phyloP scores from a whole-genome alignment of 2,329 filamentous ascomycete species.

The Basipetospora chlamydospora region DNA sequence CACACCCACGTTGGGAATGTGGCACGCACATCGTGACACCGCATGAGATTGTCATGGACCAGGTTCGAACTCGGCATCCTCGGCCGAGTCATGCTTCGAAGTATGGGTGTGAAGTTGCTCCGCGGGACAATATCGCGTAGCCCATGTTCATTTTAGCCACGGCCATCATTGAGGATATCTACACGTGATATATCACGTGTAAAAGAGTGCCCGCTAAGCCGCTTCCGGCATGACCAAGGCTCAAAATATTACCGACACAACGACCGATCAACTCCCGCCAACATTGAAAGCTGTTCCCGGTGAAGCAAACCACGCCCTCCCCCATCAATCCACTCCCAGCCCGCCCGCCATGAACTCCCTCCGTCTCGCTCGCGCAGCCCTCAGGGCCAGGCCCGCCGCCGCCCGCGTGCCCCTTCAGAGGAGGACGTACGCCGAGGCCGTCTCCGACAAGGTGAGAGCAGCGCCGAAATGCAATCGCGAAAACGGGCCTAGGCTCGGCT shows the following conservation, averaged over 20 bases:
- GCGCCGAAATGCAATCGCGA: background rate
- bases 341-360: constrained; percentile 73
- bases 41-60: too few species aligned
- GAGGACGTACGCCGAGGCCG: constrained; percentile 81
- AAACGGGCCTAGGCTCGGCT: constrained; percentile 9
- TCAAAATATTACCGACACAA: constrained; percentile 6
- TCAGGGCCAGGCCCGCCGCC: constrained; percentile 67
- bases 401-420: constrained; percentile 66
- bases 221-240: constrained; percentile 2
- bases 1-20: too few species aligned
- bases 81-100: too few species aligned
- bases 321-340: constrained; percentile 16
- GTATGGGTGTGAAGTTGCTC: too few species aligned
- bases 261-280: constrained; percentile 3
- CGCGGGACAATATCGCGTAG: too few species aligned
- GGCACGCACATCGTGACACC: too few species aligned
- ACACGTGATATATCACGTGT: constrained; percentile 4
- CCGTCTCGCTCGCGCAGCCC: constrained; percentile 79
- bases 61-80: too few species aligned
- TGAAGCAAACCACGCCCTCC: constrained; percentile 1
- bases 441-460: constrained; percentile 58
- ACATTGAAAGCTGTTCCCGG: constrained; percentile 1
- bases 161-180: background rate
- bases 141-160: too few species aligned
- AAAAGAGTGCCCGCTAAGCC: background rate